Evolutionary conservation across 2,329 filamentous ascomycete species (phyloP).

Genomic region (Cadophora sp.): DNA sequence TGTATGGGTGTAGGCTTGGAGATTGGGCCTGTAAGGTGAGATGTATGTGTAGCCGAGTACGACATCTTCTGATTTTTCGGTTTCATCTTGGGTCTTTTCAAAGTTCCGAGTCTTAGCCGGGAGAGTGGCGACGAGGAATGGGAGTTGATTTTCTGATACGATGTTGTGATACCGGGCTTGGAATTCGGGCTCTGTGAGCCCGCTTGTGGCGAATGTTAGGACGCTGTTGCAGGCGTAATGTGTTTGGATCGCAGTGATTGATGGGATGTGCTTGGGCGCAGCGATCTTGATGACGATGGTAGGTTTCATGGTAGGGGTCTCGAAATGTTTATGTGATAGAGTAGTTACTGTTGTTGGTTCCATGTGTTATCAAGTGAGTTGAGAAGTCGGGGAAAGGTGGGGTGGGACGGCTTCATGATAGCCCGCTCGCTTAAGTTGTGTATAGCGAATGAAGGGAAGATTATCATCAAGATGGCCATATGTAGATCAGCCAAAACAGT

Average conservation of each 20-base stretch:
- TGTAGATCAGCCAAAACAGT: too few relatives aligned
- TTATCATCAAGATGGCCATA: too few relatives aligned
- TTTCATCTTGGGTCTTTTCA: background rate
- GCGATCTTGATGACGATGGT: background rate
- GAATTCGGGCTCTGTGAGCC: background rate
- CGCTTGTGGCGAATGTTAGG: background rate
- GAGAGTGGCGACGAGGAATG: background rate
- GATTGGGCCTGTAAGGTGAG: background rate
- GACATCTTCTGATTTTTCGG: background rate
- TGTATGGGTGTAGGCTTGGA: background rate
- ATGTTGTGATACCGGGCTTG: background rate
- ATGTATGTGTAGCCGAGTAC: background rate
- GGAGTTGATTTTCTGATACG: background rate
- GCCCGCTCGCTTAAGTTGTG: too few relatives aligned
- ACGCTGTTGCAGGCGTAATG: constrained; percentile 1
- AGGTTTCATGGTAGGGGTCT: background rate
- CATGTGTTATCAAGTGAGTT: too few relatives aligned
- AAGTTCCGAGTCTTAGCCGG: background rate
- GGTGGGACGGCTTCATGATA: too few relatives aligned
- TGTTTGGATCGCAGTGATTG: background rate
- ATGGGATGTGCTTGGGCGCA: background rate
- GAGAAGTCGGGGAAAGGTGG: too few relatives aligned
- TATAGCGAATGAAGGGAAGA: too few relatives aligned
- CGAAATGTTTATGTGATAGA: too few relatives aligned
- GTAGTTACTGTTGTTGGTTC: too few relatives aligned